phyloP scores from a whole-genome alignment of 495 filamentous ascomycete species.

The Extremus antarcticus region DNA sequence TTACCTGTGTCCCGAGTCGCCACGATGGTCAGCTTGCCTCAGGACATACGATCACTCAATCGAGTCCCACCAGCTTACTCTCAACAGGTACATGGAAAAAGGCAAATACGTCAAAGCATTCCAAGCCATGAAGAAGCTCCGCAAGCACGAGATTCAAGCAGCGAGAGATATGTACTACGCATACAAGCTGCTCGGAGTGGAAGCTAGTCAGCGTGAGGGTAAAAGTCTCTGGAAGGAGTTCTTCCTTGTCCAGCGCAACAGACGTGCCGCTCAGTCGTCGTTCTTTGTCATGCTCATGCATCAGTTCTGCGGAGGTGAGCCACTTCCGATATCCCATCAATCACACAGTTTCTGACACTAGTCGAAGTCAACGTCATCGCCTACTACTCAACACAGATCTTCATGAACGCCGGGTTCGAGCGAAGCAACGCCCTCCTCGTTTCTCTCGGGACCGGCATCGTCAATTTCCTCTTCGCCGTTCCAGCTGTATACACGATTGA shows the following conservation, averaged over 20 bases:
- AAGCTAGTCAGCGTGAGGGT: constrained; percentile 26
- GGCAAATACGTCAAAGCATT: constrained; percentile 17
- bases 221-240: constrained; percentile 41
- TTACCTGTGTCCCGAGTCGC: constrained; percentile 64
- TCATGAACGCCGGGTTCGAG: constrained; percentile 49
- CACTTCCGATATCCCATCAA: not conserved
- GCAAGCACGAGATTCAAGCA: constrained; percentile 55
- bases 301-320: constrained; percentile 65
- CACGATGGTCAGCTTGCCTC: constrained; percentile 45
- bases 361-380: constrained; percentile 56
- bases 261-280: constrained; percentile 56
- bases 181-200: constrained; percentile 35
- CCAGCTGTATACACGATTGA: constrained; percentile 80
- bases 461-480: constrained; percentile 70
- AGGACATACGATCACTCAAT: not conserved
- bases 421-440: constrained; percentile 53
- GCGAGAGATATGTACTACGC: constrained; percentile 70
- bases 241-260: constrained; percentile 57
- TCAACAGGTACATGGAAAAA: constrained; percentile 35
- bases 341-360: constrained; percentile 18
- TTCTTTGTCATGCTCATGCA: constrained; percentile 59
- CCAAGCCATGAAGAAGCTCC: constrained; percentile 31
- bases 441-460: constrained; percentile 67
- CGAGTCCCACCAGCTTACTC: not conserved
- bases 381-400: constrained; percentile 75